A percentile compares a stretch with the other conserved stretches of the same genome.
These are phyloP conservation scores for Waitea zeae DNA, from an alignment of 1,284 basidiomycete genomes.

Conservation along the genomic window DNA sequence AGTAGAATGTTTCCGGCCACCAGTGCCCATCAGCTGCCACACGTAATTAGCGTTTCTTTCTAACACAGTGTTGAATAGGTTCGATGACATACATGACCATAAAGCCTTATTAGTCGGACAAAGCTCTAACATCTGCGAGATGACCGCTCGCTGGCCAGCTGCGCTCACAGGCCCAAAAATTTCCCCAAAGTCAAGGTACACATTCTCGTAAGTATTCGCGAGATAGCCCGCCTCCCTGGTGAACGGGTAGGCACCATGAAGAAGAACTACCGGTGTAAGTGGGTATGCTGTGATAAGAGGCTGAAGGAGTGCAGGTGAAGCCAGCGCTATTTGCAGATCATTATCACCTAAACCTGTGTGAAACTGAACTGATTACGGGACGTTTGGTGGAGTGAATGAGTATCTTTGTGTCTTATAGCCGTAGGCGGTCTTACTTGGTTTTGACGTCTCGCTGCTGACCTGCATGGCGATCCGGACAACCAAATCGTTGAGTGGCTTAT, in stretches of 20 bases:
- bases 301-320: conserved; percentile 52
- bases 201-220: conserved; percentile 48
- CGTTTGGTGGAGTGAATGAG: conserved; percentile 3
- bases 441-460: conserved; percentile 33
- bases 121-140: conserved; percentile 50
- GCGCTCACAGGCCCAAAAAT: conserved; percentile 53
- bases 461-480: conserved; percentile 38
- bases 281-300: conserved; percentile 46
- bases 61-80: not conserved
- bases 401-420: too few species aligned
- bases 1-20: conserved; percentile 62
- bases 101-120: conserved; percentile 59
- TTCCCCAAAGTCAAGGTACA: conserved; percentile 65
- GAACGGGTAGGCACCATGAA: conserved; percentile 61
- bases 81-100: conserved; percentile 46
- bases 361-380: conserved; percentile 42
- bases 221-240: conserved; percentile 43
- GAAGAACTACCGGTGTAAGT: conserved; percentile 38
- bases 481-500: conserved; percentile 48
- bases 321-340: conserved; percentile 38
- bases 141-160: conserved; percentile 37
- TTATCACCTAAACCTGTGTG: conserved; percentile 66
- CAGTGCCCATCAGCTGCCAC: conserved; percentile 52
- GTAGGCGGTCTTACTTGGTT: too few species aligned
- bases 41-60: conserved; percentile 3